phyloP scores from a whole-genome alignment of 768 basidiomycete species.

The Termitomyces sp. region DNA sequence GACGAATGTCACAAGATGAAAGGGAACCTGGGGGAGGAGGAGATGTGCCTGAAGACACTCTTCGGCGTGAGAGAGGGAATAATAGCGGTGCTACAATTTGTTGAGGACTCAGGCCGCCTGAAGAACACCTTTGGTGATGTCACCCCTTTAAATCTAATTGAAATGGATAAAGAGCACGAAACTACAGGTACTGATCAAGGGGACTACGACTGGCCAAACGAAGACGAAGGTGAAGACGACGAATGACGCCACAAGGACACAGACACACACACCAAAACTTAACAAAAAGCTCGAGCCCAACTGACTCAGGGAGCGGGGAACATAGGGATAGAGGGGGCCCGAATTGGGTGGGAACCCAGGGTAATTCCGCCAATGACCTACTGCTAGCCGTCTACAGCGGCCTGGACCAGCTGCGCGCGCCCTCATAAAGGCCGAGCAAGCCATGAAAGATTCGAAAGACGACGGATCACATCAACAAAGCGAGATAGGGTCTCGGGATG shows the following conservation, averaged over 20 bases:
- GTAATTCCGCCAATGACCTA: background rate
- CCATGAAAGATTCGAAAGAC: background rate
- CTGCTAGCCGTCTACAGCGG: background rate
- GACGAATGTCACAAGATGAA: background rate
- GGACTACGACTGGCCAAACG: too few relatives aligned
- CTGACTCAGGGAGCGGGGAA: background rate
- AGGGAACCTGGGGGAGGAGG: background rate
- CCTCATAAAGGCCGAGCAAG: background rate
- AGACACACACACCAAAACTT: too few relatives aligned
- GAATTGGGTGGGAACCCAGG: background rate
- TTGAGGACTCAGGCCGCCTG: background rate
- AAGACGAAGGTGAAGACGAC: too few relatives aligned
- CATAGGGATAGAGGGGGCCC: background rate
- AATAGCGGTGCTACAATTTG: background rate
- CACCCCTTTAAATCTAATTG: background rate
- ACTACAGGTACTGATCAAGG: too few relatives aligned
- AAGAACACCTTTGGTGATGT: background rate
- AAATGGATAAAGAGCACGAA: background rate
- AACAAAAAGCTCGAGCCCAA: background rate
- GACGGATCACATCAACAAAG: background rate
- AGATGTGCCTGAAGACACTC: background rate
- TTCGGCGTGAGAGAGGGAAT: background rate
- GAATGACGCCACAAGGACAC: too few relatives aligned
- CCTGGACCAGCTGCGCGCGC: background rate
- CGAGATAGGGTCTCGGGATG: background rate